Evolutionary conservation across 345 rosid species (phyloP).

Genomic region (Rubroshorea leprosula): DNA sequence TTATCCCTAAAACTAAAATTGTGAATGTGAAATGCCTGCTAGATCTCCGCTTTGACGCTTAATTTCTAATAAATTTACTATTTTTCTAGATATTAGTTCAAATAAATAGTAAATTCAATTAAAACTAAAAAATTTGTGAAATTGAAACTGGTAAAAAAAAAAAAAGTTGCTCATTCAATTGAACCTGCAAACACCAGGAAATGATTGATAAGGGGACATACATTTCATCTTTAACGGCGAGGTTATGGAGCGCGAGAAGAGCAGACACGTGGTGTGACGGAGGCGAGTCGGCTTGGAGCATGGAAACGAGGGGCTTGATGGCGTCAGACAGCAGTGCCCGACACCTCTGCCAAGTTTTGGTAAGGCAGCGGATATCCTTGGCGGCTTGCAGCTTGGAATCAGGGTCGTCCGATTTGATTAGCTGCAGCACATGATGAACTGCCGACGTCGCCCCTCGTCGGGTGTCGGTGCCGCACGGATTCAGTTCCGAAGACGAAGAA

Average conservation of each 20-base stretch:
- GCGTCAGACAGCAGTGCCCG: conserved; percentile 77
- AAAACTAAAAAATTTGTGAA: no score
- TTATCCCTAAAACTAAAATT: no score
- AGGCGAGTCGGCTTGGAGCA: conserved; percentile 51
- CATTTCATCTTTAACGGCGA: conserved; percentile 96
- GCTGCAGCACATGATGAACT: conserved; percentile 42
- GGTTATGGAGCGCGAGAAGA: conserved; percentile 87
- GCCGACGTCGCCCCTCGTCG: conserved; percentile 52
- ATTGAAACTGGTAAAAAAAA: neutral
- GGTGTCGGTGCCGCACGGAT: conserved; percentile 38
- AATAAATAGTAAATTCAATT: no score
- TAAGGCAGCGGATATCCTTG: conserved; percentile 80
- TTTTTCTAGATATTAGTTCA: no score
- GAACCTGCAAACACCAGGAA: neutral
- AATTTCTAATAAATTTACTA: no score
- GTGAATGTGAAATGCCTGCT: no score
- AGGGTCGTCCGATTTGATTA: conserved; percentile 45
- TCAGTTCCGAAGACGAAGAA: conserved; percentile 36
- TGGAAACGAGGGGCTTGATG: conserved; percentile 68
- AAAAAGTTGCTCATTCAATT: neutral
- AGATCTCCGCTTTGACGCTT: no score
- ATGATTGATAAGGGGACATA: conserved; percentile 21
- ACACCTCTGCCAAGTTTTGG: conserved; percentile 79
- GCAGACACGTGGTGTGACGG: conserved; percentile 63
- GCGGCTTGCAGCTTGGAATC: conserved; percentile 72